Evolutionary conservation across 306 rosid species (phyloP).

Genomic region (Quercus bicolor): DNA sequence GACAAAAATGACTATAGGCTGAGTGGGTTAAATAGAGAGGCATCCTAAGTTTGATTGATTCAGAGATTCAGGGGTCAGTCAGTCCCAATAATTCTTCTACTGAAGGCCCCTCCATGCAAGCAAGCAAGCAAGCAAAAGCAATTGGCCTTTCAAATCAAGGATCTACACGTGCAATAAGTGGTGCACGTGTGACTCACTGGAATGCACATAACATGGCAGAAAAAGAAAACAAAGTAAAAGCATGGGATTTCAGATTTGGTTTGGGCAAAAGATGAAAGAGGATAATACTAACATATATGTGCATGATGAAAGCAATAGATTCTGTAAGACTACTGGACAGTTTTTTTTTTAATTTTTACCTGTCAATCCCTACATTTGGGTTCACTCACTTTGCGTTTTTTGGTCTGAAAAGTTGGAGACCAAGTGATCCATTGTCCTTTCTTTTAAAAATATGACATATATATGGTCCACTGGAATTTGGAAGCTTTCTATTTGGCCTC

Average conservation of each 20-base stretch:
- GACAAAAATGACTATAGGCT: not conserved
- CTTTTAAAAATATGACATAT: not conserved
- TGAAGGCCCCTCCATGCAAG: constrained; percentile 28
- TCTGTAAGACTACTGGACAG: constrained; percentile 16
- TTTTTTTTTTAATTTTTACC: constrained; percentile 6
- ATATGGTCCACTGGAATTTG: not conserved
- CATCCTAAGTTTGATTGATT: constrained; percentile 22
- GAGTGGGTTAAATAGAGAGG: constrained; percentile 6
- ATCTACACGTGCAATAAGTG: constrained; percentile 53
- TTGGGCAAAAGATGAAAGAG: constrained; percentile 21
- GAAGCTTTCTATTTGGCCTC: constrained; percentile 19
- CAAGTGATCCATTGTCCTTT: constrained; percentile 37
- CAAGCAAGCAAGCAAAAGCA: constrained; percentile 21
- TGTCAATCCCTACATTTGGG: constrained; percentile 25
- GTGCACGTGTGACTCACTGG: constrained; percentile 44
- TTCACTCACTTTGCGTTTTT: constrained; percentile 20
- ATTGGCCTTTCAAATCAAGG: not conserved
- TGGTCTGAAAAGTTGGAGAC: constrained; percentile 46
- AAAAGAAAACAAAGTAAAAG: constrained; percentile 23
- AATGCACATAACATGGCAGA: not conserved
- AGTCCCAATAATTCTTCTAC: constrained; percentile 39
- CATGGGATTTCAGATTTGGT: not conserved
- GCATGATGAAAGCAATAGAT: constrained; percentile 42
- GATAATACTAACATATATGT: constrained; percentile 20
- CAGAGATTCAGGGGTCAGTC: not conserved